Evolutionary conservation across 208 protist species (phyloP), one percentile per base, ranked within the genome.

Genomic region (Tritrichomonas foetus): DNA sequence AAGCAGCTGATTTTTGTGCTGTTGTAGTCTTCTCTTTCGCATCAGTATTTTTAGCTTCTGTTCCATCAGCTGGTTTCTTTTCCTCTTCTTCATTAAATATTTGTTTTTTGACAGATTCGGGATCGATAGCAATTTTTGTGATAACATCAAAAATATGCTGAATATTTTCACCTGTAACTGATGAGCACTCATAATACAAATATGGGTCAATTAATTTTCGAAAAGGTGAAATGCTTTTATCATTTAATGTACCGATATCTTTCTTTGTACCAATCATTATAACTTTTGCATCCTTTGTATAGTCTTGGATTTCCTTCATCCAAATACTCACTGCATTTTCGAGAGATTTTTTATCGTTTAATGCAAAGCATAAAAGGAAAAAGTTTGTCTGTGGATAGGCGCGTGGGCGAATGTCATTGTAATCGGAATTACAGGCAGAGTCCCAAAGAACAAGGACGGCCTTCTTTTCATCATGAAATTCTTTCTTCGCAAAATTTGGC

Each of bases 211-310:
- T 61, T 61, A 5, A 22, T 22, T 61, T 22, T 22, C 53, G 53
- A 16, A 61, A 61, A 61, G 53, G 16, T 61, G 53, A 61, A 61
- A 61, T 61, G 11, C 16, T 5, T 61, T 5, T 22, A 16, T 61
- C 53, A 61, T 5, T 61, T 61, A 61, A 61, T 61, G 53, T 61
- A 22, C 16, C 11, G 16, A 61, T 61, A 95, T 98, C 97, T 27
- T 95, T 49, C 95, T 98, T 98, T 30, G 97, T 98, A 33, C 98
- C 98, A 1, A 98, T 96, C 5, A 98, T 93, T 44, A 98, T 95
- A 74, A 97, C 96, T 33, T 89, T 89, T 33, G 78, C 41, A 39
- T 53, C 44, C 30, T 53, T 53, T 27, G 25, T 47, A 61, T 33
- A 20, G 9, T 13, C 27, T 57, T 27, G 39, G 8, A 95, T 66